phyloP scores from a whole-genome alignment of 176 grass and related monocot species.

The Puya raimondii region DNA sequence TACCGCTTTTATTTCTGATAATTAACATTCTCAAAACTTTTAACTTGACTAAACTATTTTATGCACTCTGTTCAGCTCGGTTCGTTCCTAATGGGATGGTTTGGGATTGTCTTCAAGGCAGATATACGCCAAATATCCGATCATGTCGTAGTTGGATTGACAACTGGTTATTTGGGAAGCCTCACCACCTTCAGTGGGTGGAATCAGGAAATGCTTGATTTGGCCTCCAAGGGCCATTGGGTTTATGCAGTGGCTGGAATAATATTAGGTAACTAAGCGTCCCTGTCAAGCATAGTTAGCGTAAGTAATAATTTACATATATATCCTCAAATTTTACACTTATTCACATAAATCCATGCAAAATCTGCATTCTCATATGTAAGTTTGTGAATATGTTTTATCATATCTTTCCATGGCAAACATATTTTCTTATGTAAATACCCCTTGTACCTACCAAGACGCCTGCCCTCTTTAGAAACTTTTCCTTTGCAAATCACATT shows the following conservation, averaged over 20 bases:
- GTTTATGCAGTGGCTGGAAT: conserved; percentile 59
- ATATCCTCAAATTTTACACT: too few species aligned
- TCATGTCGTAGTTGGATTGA: conserved; percentile 65
- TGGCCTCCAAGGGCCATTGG: conserved; percentile 86
- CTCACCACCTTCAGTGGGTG: conserved; percentile 94
- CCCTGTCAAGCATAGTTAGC: not conserved
- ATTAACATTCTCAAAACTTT: not conserved
- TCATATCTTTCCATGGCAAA: too few species aligned
- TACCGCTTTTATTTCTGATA: not conserved
- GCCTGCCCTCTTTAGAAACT: too few species aligned
- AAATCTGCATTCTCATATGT: too few species aligned
- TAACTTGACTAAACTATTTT: not conserved
- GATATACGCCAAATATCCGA: conserved; percentile 65
- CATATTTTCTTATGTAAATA: too few species aligned
- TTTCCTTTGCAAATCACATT: too few species aligned
- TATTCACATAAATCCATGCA: too few species aligned
- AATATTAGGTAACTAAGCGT: conserved; percentile 47
- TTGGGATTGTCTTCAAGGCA: conserved; percentile 91
- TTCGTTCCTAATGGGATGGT: conserved; percentile 96
- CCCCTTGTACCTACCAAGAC: too few species aligned
- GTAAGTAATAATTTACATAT: too few species aligned
- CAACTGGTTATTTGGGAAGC: conserved; percentile 80
- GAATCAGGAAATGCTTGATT: conserved; percentile 77
- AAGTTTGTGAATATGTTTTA: too few species aligned
- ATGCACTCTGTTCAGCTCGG: conserved; percentile 51